Conservation (phyloP, 2,329 filamentous ascomycete genomes). For the Fusarium tanahbumbuense region DNA sequence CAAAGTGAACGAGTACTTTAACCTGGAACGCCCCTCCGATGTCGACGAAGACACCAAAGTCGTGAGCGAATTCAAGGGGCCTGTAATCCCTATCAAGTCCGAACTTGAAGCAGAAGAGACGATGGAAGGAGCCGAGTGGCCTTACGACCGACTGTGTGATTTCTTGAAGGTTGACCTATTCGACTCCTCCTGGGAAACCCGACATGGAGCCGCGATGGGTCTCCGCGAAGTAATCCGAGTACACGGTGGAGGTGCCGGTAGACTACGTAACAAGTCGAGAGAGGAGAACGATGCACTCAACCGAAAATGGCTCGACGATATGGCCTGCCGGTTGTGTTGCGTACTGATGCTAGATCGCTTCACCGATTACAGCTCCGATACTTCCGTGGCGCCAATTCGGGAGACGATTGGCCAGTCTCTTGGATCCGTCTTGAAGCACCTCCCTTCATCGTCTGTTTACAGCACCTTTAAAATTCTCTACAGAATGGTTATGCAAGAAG, state of each 20-base stretch:
- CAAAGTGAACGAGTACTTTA: slow-evolving; percentile 86
- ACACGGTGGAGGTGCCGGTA: slow-evolving; percentile 90
- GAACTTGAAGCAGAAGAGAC: slow-evolving; percentile 83
- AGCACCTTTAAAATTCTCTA: slow-evolving; percentile 87
- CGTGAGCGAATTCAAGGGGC: slow-evolving; percentile 94
- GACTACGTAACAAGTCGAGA: slow-evolving; percentile 75
- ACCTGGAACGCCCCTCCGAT: slow-evolving; percentile 79
- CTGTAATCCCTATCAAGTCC: slow-evolving; percentile 82
- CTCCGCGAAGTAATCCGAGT: slow-evolving; percentile 89
- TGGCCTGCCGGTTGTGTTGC: slow-evolving; percentile 93
- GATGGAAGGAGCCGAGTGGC: slow-evolving; percentile 87
- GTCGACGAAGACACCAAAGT: slow-evolving; percentile 92
- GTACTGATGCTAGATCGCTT: slow-evolving; percentile 98
- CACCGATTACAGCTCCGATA: slow-evolving; percentile 97
- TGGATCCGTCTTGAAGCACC: slow-evolving; percentile 86
- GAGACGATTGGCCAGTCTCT: slow-evolving; percentile 96
- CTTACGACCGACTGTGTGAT: slow-evolving; percentile 92
- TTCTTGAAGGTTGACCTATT: slow-evolving; percentile 95
- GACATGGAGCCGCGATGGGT: slow-evolving; percentile 96
- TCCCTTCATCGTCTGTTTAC: slow-evolving; percentile 82
- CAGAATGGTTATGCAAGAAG: slow-evolving; percentile 90
- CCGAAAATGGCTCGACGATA: slow-evolving; percentile 88
- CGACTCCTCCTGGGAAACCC: slow-evolving; percentile 92
- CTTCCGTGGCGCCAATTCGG: slow-evolving; percentile 93
- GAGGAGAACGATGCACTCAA: slow-evolving; percentile 84